A percentile compares a stretch with the other conserved stretches of the same genome.
Conservation (phyloP, 306 rosid genomes). For the Fragaria vesca region DNA sequence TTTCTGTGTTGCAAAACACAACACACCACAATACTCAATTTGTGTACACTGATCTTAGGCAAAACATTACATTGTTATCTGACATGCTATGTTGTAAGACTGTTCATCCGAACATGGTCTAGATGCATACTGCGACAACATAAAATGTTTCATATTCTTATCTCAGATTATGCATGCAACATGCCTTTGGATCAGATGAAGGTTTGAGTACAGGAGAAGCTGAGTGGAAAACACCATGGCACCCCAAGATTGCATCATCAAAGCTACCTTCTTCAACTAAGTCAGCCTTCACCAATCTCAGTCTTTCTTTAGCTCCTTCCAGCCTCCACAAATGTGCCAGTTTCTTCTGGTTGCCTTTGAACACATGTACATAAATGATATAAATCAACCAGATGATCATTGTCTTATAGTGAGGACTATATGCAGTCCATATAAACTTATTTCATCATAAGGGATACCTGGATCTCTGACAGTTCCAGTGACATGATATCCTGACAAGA, state of each 20-base stretch:
- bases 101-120: background rate
- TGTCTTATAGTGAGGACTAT: background rate
- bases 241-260: constrained; percentile 71
- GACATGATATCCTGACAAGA: constrained; percentile 69
- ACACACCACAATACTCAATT: background rate
- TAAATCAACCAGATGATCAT: background rate
- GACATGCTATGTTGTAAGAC: background rate
- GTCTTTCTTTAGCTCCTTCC: constrained; percentile 85
- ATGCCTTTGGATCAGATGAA: constrained; percentile 69
- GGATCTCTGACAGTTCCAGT: constrained; percentile 74
- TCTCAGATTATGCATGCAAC: background rate
- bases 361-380: background rate
- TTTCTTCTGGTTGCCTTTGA: constrained; percentile 59
- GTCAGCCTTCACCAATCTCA: constrained; percentile 64
- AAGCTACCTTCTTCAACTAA: constrained; percentile 73
- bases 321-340: constrained; percentile 64
- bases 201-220: constrained; percentile 79
- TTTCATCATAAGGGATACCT: constrained; percentile 34
- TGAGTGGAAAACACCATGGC: constrained; percentile 83
- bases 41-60: background rate
- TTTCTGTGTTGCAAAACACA: constrained; percentile 28
- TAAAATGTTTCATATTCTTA: background rate
- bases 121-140: background rate
- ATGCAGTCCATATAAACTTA: background rate
- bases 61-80: background rate